These are phyloP conservation scores for button mushroom (Agaricus bisporus) DNA, from an alignment of 768 basidiomycete species.

Conservation along the genomic window DNA sequence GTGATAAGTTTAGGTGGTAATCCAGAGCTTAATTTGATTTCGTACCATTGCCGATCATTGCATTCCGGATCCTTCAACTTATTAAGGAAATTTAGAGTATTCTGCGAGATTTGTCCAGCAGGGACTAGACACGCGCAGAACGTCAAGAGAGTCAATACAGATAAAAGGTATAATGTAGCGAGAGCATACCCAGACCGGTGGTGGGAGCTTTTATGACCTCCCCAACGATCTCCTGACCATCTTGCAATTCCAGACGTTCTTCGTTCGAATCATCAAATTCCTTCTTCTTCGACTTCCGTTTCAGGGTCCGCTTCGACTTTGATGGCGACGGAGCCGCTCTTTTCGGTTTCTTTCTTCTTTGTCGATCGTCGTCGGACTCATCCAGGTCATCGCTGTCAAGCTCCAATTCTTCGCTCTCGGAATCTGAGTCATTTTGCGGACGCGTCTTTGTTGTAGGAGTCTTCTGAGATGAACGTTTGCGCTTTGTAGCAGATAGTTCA, in stretches of 20 bases:
- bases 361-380: slow-evolving; percentile 23
- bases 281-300: slow-evolving; percentile 10
- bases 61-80: slow-evolving; percentile 67
- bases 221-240: slow-evolving; percentile 70
- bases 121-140: slow-evolving; percentile 44
- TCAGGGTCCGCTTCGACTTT: not conserved
- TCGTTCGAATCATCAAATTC: slow-evolving; percentile 27
- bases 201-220: slow-evolving; percentile 76
- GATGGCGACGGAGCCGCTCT: slow-evolving; percentile 11
- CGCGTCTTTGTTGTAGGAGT: not conserved
- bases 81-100: slow-evolving; percentile 73
- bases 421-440: slow-evolving; percentile 2
- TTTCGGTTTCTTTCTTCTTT: slow-evolving; percentile 20
- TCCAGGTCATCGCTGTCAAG: slow-evolving; percentile 44
- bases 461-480: not conserved
- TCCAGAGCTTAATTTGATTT: not conserved
- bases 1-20: not conserved
- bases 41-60: slow-evolving; percentile 81
- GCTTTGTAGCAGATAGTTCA: not conserved
- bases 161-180: not conserved
- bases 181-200: slow-evolving; percentile 62
- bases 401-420: slow-evolving; percentile 4
- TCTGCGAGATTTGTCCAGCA: slow-evolving; percentile 79
- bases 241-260: slow-evolving; percentile 41
- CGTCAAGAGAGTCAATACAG: not conserved